These are phyloP conservation scores for Aspergillus cejpii DNA, from an alignment of 2,329 filamentous ascomycete genomes.

Conservation along the genomic window DNA sequence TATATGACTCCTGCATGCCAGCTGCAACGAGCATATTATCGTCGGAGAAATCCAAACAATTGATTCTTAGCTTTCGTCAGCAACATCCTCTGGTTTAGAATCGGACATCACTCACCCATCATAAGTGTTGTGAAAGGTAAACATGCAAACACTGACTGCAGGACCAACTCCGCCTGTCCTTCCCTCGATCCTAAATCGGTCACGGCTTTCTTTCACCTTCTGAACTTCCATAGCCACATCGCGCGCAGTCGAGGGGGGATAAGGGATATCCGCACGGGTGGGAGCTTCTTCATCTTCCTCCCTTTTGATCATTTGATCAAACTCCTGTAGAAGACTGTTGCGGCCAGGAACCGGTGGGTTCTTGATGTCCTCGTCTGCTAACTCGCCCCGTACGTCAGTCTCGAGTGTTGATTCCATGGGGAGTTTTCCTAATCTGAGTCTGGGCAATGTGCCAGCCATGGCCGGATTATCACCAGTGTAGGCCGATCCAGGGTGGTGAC, in stretches of 20 bases:
- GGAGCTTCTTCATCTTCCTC: constrained; percentile 84
- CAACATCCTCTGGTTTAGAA: neutral
- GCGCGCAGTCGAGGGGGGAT: constrained; percentile 78
- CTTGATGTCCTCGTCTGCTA: constrained; percentile 76
- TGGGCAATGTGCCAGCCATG: constrained; percentile 51
- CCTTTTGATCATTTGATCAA: constrained; percentile 78
- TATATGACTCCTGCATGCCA: constrained; percentile 90
- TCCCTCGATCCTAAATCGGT: constrained; percentile 81
- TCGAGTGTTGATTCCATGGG: constrained; percentile 77
- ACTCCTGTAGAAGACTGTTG: constrained; percentile 73
- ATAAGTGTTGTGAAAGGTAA: constrained; percentile 94
- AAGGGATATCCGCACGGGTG: constrained; percentile 68
- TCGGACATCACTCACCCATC: constrained; percentile 58
- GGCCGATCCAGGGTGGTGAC: constrained; percentile 59
- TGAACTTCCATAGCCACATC: constrained; percentile 94
- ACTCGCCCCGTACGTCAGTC: constrained; percentile 76
- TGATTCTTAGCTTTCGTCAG: constrained; percentile 53
- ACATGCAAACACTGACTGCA: constrained; percentile 87
- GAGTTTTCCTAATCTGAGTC: constrained; percentile 70
- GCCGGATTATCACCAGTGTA: constrained; percentile 53
- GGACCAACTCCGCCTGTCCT: constrained; percentile 77
- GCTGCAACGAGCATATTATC: constrained; percentile 81
- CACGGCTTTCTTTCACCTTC: constrained; percentile 85
- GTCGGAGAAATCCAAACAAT: constrained; percentile 92
- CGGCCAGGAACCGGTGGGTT: constrained; percentile 66